A percentile compares a stretch with the other conserved stretches of the same genome.
Evolutionary conservation across 495 filamentous ascomycete species (phyloP).

Genomic region (Aspergillus heteromorphus): DNA sequence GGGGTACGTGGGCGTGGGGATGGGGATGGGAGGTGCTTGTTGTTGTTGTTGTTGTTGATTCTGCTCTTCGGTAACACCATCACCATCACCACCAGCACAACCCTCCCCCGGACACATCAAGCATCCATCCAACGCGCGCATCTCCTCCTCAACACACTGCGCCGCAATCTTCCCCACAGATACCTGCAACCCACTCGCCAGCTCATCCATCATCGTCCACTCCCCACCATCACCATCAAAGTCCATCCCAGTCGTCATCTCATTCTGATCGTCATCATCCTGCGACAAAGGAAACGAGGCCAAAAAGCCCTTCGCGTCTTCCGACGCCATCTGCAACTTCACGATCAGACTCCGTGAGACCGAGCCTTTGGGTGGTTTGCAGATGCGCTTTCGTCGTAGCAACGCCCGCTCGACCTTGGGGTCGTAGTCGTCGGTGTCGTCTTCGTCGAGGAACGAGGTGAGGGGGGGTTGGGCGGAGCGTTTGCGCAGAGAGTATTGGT

Average conservation of each 20-base stretch:
- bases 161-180: no score
- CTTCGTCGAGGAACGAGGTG: constrained; percentile 8
- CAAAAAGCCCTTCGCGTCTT: background rate
- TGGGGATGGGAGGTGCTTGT: background rate
- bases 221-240: no score
- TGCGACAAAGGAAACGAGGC: constrained; percentile 3
- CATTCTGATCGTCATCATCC: background rate
- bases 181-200: no score
- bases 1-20: background rate
- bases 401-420: background rate
- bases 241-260: no score
- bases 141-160: no score
- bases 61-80: no score
- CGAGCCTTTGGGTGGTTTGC: background rate
- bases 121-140: no score
- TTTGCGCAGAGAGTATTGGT: constrained; percentile 8
- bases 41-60: background rate
- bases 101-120: no score
- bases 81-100: no score
- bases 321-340: background rate
- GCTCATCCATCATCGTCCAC: no score
- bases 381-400: background rate
- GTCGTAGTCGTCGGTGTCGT: constrained; percentile 11
- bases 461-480: background rate
- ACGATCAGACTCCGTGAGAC: background rate